Percentiles rank a stretch among this genome's conserved stretches.
phyloP scores from a whole-genome alignment of 169 alveolate genomes.

The Eimeria sp. region DNA sequence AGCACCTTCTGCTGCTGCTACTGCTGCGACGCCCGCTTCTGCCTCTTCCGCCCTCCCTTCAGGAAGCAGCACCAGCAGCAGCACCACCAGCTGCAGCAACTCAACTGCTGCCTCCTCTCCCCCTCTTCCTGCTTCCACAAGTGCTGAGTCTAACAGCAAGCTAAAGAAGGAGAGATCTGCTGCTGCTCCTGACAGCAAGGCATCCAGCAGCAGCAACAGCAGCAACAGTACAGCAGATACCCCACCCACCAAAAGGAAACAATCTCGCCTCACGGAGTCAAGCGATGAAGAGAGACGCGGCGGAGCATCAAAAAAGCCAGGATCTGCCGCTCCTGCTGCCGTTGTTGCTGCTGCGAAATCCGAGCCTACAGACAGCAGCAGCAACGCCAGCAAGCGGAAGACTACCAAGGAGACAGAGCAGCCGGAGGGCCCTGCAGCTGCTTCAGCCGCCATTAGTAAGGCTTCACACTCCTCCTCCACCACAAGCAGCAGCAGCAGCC shows the following conservation, averaged over 20 bases:
- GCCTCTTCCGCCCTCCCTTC: background rate
- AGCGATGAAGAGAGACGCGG: constrained; percentile 8
- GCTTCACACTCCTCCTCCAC: background rate
- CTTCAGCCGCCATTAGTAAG: background rate
- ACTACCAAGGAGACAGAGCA: background rate
- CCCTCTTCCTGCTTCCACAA: background rate
- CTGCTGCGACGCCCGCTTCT: background rate
- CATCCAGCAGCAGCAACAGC: constrained; percentile 3
- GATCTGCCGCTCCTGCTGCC: background rate
- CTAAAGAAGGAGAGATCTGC: background rate
- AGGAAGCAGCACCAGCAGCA: background rate
- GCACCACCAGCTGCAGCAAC: constrained; percentile 10
- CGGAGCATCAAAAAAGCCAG: background rate
- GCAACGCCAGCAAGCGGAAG: background rate
- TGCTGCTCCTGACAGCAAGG: background rate
- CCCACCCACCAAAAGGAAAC: background rate
- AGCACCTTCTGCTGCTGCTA: background rate
- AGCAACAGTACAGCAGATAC: constrained; percentile 42
- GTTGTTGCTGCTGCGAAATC: background rate
- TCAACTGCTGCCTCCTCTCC: background rate
- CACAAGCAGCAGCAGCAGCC: background rate
- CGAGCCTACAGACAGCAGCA: background rate
- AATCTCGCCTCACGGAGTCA: background rate
- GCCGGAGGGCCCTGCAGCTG: background rate
- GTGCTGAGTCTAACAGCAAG: background rate